These are phyloP conservation scores for Gypsophila paniculata DNA, from an alignment of 179 eudicot species.

Conservation along the genomic window DNA sequence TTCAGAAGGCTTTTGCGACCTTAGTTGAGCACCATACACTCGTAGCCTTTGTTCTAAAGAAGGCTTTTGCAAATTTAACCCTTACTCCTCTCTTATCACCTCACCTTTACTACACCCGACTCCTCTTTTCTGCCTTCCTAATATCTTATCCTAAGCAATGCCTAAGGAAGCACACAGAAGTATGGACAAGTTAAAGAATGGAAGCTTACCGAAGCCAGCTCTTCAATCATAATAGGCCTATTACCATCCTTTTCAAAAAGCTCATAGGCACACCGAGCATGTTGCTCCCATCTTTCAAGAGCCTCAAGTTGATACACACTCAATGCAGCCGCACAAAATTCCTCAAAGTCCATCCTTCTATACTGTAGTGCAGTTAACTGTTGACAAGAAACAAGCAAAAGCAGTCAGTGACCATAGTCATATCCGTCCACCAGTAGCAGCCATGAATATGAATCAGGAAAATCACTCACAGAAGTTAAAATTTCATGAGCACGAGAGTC, in stretches of 20 bases:
- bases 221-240: slow-evolving; percentile 91
- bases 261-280: slow-evolving; percentile 73
- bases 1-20: no score
- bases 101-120: no score
- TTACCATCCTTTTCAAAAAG: slow-evolving; percentile 91
- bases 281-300: slow-evolving; percentile 81
- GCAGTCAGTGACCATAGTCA: not conserved
- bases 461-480: slow-evolving; percentile 47
- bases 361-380: slow-evolving; percentile 80
- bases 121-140: no score
- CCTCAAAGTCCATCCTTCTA: slow-evolving; percentile 77
- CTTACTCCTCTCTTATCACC: not conserved
- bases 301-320: slow-evolving; percentile 91
- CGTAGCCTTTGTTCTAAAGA: not conserved
- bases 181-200: not conserved
- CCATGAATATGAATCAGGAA: slow-evolving; percentile 7
- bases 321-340: slow-evolving; percentile 76
- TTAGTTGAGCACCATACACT: no score
- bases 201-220: slow-evolving; percentile 78
- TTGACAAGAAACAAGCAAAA: slow-evolving; percentile 2
- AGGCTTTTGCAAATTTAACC: not conserved
- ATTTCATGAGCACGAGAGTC: slow-evolving; percentile 63
- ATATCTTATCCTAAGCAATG: not conserved
- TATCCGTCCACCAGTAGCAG: not conserved
- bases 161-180: not conserved